A percentile compares a stretch with the other conserved stretches of the same genome.
phyloP scores from a whole-genome alignment of 2,329 filamentous ascomycete genomes.

The Colletotrichum phormii region DNA sequence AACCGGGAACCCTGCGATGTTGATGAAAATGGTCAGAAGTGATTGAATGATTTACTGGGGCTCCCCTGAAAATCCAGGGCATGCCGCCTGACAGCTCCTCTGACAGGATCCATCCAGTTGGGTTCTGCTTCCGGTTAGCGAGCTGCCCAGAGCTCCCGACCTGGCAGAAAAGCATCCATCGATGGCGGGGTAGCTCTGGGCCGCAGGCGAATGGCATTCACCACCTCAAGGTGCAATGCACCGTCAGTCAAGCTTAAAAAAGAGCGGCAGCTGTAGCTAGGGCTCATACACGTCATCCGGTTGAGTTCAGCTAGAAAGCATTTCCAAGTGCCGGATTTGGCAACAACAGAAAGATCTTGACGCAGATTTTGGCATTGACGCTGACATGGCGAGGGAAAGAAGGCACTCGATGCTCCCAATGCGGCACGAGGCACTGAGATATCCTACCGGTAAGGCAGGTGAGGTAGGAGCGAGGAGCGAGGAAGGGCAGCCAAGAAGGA shows the following conservation, averaged over 20 bases:
- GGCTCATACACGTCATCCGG: slow-evolving; percentile 21
- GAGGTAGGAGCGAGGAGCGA: neutral
- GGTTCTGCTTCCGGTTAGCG: slow-evolving; percentile 2
- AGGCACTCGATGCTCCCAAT: neutral
- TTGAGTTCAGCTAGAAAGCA: neutral
- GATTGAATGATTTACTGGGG: neutral
- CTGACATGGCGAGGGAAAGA: neutral
- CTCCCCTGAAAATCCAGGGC: slow-evolving; percentile 18
- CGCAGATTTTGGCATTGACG: neutral
- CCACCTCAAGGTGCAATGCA: neutral
- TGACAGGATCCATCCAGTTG: neutral
- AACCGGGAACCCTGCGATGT: neutral
- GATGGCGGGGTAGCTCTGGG: slow-evolving; percentile 32
- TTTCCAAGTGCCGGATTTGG: neutral
- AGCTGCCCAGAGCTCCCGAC: slow-evolving; percentile 22
- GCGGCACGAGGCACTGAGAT: neutral
- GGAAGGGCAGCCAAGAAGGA: neutral
- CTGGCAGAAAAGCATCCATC: slow-evolving; percentile 2
- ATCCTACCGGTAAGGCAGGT: neutral
- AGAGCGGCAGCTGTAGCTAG: slow-evolving; percentile 1
- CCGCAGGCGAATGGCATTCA: slow-evolving; percentile 1
- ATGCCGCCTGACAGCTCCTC: neutral
- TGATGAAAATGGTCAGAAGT: neutral
- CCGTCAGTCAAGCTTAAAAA: slow-evolving; percentile 19
- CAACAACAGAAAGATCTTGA: neutral